These are phyloP conservation scores for Setaria italica DNA, from an alignment of 202 grass and related monocot genomes.

Conservation along the genomic window DNA sequence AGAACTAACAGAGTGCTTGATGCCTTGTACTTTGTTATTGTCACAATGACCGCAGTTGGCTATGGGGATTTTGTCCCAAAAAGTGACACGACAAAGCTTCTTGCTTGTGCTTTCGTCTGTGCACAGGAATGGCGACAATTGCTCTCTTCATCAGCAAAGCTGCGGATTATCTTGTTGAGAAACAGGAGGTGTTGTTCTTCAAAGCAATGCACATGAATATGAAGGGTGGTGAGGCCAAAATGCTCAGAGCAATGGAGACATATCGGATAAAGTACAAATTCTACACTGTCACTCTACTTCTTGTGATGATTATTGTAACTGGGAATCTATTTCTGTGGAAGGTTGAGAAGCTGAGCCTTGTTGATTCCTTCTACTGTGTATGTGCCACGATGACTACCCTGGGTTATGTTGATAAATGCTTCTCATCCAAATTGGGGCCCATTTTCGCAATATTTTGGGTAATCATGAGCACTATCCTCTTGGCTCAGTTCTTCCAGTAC, in stretches of 20 bases:
- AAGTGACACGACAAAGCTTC: slow-evolving; percentile 67
- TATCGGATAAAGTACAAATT: slow-evolving; percentile 88
- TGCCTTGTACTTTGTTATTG: slow-evolving; percentile 86
- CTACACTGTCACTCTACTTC: slow-evolving; percentile 60
- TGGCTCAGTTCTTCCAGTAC: slow-evolving; percentile 87
- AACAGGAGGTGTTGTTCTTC: slow-evolving; percentile 86
- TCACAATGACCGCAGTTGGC: slow-evolving; percentile 93
- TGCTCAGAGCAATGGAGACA: slow-evolving; percentile 64
- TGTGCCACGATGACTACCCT: slow-evolving; percentile 91
- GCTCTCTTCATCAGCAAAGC: slow-evolving; percentile 79
- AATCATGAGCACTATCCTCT: slow-evolving; percentile 68
- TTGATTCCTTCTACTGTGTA: slow-evolving; percentile 93
- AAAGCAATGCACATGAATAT: slow-evolving; percentile 78
- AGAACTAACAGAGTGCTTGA: slow-evolving; percentile 76
- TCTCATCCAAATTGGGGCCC: slow-evolving; percentile 70
- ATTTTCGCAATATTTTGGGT: slow-evolving; percentile 90
- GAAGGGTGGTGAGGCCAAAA: slow-evolving; percentile 59
- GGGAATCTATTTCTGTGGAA: slow-evolving; percentile 85
- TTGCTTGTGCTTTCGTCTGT: slow-evolving; percentile 88
- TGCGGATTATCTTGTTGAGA: slow-evolving; percentile 91
- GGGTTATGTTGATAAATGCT: slow-evolving; percentile 89
- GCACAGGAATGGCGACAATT: slow-evolving; percentile 68
- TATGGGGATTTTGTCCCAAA: slow-evolving; percentile 87
- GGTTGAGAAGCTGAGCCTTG: slow-evolving; percentile 76
- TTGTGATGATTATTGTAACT: slow-evolving; percentile 45